Conservation (phyloP, 2,329 filamentous ascomycete genomes). For the Tolypocladium pustulatum region DNA sequence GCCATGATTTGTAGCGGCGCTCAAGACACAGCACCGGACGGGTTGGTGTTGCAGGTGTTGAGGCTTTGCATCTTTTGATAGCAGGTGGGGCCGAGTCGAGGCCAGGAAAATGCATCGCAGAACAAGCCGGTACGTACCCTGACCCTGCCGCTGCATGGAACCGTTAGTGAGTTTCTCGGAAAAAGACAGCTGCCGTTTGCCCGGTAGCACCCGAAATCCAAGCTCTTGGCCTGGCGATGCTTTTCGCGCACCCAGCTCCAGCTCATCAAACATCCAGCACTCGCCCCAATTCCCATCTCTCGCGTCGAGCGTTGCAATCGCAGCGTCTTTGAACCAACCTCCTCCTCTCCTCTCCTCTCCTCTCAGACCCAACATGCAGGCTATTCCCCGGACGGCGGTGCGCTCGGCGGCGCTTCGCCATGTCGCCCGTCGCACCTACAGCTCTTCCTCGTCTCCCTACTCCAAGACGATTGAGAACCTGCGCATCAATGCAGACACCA, state of each 20-base stretch:
- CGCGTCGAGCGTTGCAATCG: slow-evolving; percentile 9
- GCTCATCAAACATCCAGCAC: slow-evolving; percentile 5
- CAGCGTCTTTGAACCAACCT: slow-evolving; percentile 3
- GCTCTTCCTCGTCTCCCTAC: slow-evolving; percentile 56
- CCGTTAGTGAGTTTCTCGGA: slow-evolving; percentile 6
- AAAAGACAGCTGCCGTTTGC: slow-evolving; percentile 12
- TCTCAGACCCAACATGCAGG: slow-evolving; percentile 59
- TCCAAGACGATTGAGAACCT: slow-evolving; percentile 71
- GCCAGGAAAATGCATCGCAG: neutral
- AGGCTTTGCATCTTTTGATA: neutral
- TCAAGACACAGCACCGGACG: neutral
- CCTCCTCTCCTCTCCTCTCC: slow-evolving; percentile 3
- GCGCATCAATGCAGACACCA: slow-evolving; percentile 85
- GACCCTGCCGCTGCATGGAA: neutral
- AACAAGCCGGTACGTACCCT: neutral
- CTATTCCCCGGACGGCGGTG: slow-evolving; percentile 60
- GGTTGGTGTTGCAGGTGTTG: neutral
- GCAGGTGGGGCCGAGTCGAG: neutral
- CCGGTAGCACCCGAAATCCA: slow-evolving; percentile 10
- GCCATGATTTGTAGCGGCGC: slow-evolving; percentile 18
- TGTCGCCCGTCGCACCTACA: slow-evolving; percentile 59
- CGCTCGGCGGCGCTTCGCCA: slow-evolving; percentile 60
- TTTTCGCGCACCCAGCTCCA: slow-evolving; percentile 9
- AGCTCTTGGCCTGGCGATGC: slow-evolving; percentile 5
- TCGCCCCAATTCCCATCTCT: slow-evolving; percentile 10